phyloP scores from a whole-genome alignment of 2,329 filamentous ascomycete genomes.

The Colletotrichum limetticola region DNA sequence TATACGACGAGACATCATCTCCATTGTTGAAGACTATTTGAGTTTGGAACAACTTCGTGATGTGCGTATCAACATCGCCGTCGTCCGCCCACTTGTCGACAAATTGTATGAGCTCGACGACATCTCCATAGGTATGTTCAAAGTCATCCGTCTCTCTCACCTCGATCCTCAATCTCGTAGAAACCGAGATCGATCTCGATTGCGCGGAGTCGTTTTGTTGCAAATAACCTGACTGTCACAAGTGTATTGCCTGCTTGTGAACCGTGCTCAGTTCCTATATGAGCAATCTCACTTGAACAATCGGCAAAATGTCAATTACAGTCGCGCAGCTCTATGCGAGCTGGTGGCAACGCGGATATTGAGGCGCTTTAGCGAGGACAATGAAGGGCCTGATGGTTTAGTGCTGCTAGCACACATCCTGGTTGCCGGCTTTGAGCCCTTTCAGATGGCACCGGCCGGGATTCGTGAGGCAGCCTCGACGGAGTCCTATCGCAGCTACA shows the following conservation, averaged over 20 bases:
- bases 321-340: constrained; percentile 82
- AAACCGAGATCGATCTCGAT: background rate
- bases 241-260: constrained; percentile 88
- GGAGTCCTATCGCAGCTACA: constrained; percentile 58
- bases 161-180: background rate
- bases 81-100: constrained; percentile 85
- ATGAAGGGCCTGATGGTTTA: constrained; percentile 75
- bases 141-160: background rate
- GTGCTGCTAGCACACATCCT: constrained; percentile 82
- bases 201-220: background rate
- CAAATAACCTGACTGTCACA: constrained; percentile 19
- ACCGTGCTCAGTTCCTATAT: constrained; percentile 80
- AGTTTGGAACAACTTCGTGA: constrained; percentile 82
- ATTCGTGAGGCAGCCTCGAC: constrained; percentile 68
- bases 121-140: constrained; percentile 74
- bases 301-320: constrained; percentile 83
- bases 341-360: constrained; percentile 82
- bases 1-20: constrained; percentile 71
- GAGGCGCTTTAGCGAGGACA: constrained; percentile 81
- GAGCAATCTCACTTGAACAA: constrained; percentile 81
- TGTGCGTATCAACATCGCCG: constrained; percentile 82
- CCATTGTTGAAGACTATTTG: constrained; percentile 71
- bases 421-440: constrained; percentile 85
- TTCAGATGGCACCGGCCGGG: constrained; percentile 80
- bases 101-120: constrained; percentile 83